Percentiles rank a stretch among this genome's conserved stretches.
phyloP scores from a whole-genome alignment of 2,329 filamentous ascomycete genomes.

The Davidsoniella eucalypti region DNA sequence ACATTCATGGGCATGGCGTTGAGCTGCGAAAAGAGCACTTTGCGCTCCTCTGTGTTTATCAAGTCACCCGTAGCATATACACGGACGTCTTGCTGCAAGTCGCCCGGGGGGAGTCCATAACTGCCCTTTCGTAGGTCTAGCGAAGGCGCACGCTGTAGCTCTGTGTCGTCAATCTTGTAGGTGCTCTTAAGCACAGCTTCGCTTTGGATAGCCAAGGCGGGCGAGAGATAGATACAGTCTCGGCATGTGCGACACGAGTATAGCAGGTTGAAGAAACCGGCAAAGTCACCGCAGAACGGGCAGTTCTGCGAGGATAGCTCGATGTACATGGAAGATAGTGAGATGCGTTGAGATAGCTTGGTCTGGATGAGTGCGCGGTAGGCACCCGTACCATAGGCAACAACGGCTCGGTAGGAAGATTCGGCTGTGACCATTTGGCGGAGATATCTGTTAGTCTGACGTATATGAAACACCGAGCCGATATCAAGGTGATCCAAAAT shows the following conservation, averaged over 20 bases:
- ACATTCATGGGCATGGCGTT: not conserved
- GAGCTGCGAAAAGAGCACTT: not conserved
- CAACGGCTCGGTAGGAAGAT: not conserved
- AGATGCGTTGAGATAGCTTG: not conserved
- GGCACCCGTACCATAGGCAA: not conserved
- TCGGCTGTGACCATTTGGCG: not conserved
- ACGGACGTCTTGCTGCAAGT: too few relatives aligned
- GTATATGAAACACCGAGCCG: not conserved
- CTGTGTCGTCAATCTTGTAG: not conserved
- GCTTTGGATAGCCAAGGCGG: not conserved
- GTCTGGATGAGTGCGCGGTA: conserved; percentile 1
- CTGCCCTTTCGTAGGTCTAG: not conserved
- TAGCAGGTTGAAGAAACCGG: conserved; percentile 2
- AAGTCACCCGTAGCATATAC: not conserved
- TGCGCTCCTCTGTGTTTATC: too few relatives aligned
- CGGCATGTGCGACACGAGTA: conserved; percentile 1
- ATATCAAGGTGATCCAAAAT: not conserved
- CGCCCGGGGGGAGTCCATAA: not conserved
- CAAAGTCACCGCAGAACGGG: conserved; percentile 1
- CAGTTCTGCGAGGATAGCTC: not conserved
- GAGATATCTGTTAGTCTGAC: conserved; percentile 2
- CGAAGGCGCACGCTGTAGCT: not conserved
- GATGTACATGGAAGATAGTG: not conserved
- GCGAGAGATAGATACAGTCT: not conserved
- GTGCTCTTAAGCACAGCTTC: not conserved